Base-by-base conservation (phyloP, 2,329 filamentous ascomycete species). In the Ascochyta koolunga region DNA sequence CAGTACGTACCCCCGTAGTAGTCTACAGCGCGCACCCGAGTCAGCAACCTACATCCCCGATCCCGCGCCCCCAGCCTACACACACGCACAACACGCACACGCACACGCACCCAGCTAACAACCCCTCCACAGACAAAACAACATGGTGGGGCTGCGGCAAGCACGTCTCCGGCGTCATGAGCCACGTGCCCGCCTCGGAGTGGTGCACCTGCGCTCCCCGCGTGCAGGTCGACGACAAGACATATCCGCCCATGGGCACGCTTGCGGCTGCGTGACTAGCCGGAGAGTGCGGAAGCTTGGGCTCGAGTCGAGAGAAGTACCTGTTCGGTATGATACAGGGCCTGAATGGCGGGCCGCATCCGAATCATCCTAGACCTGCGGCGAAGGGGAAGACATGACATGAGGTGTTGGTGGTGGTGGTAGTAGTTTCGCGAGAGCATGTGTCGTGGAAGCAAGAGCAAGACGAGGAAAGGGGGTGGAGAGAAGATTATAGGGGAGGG, bases 191-290 rank as follows among this genome's bases (percentile, higher is more conserved):
- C 4, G 75, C 79, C 31, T 73, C 78, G 5, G 79, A 89, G 35
- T 83, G 87, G 75, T 91, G 89, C 78, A 78, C 77, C 21, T 91
- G 88, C 70, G 78, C 81, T 64, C 87, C 88, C 24, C 83, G 83
- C 68, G 78, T 89, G 58, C 82, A 86, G 67, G 78, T 79, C 35
- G 81, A 84, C 50, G 86, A 85, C 39, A 83, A 83, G 65, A 65
- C 81, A 66, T 90, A 89, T 66, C 87, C 87, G 54, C 86, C 87
- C 24, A 87, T 83, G 81, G 86, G 80, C 4, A 75, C 72, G 8
- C 46, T 64, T 15, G 44, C 58, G 27, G 60, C 63, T 22, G 62
- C 66, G 36, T 72, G 69, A 71, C 66, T 69, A 49, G 51, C 36
- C 40, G 51, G 51, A 45, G 51, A 54, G 47, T 50, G 51, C 37